Conservation (phyloP, 2,329 filamentous ascomycete species). For the Phialemoniopsis sp. region DNA sequence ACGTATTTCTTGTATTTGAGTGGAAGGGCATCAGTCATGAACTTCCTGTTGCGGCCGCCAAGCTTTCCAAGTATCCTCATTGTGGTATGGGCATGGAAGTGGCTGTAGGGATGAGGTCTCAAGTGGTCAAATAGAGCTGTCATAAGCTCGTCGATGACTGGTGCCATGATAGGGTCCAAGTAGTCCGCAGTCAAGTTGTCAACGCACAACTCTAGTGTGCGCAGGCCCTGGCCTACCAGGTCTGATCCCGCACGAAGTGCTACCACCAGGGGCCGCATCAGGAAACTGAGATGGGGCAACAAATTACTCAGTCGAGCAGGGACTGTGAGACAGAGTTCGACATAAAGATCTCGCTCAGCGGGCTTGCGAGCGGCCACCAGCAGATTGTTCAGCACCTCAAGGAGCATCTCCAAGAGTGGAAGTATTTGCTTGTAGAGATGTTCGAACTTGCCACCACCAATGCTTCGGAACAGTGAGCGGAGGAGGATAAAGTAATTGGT, state of each 20-base stretch:
- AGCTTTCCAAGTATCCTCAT: conserved; percentile 97
- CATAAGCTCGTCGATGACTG: conserved; percentile 98
- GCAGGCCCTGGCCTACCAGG: conserved; percentile 86
- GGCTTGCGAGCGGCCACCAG: conserved; percentile 87
- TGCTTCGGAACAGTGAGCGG: conserved; percentile 89
- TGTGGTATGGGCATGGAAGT: conserved; percentile 96
- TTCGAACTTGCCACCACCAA: conserved; percentile 95
- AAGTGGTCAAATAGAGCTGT: conserved; percentile 95
- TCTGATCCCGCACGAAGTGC: conserved; percentile 88
- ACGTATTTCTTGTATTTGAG: conserved; percentile 80
- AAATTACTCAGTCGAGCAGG: conserved; percentile 92
- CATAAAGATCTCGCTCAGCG: conserved; percentile 88
- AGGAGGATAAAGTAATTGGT: conserved; percentile 98
- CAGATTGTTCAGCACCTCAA: conserved; percentile 95
- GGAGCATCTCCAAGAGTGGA: conserved; percentile 90
- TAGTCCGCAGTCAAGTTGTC: conserved; percentile 98
- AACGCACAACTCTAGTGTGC: conserved; percentile 93
- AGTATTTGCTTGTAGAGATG: conserved; percentile 97
- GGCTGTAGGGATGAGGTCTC: conserved; percentile 88
- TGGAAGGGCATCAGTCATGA: conserved; percentile 84
- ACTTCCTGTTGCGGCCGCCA: conserved; percentile 91
- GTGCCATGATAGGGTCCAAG: conserved; percentile 97
- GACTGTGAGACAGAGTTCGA: conserved; percentile 94
- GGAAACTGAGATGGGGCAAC: conserved; percentile 87
- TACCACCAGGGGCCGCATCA: conserved; percentile 97